Evolutionary conservation across 331 rosid genomes (phyloP), one percentile per base, ranked within the genome.

Genomic region (Quercus phellos): DNA sequence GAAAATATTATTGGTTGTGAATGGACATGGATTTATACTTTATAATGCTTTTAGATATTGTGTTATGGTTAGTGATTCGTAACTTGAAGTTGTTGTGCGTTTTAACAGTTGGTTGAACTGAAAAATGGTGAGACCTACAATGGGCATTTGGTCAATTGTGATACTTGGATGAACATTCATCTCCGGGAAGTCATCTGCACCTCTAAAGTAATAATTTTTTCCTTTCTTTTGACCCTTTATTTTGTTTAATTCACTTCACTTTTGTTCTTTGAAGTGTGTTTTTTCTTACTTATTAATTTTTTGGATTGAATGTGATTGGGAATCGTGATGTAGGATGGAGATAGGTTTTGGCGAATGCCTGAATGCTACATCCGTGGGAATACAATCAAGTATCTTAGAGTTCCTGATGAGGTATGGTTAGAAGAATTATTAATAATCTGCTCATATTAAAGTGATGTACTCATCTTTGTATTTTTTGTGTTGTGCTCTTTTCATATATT

Each of bases 91-190:
- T 53, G 66, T 74, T 58, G 29, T 59, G 14, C 58, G 27, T 64
- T 78, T 35, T 80, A 68, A 85, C 89, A 95, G 99, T 67, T 95
- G 88, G 99, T 95, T 59, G 99, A 95, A 59, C 84, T 95, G 61
- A 95, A 95, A 82, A 95, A 95, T 83, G 99, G 99, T 75, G 99
- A 95, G 85, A 95, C 99, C 32, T 95, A 95, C 90, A 95, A 95
- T 9, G 99, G 99, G 8, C 99, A 95, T 88, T 85, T 95, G 90
- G 99, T 95, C 58, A 95, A 95, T 64, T 95, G 99, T 68, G 99
- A 95, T 76, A 92, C 99, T 69, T 95, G 99, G 99, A 95, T 95
- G 99, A 95, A 95, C 84, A 95, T 95, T 61, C 99, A 95, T 89
- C 98, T 95, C 73, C 88, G 99, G 74, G 99, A 95, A 90, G 99